Base-by-base conservation (phyloP, 208 protist species). In the Trypanosoma lewisi region DNA sequence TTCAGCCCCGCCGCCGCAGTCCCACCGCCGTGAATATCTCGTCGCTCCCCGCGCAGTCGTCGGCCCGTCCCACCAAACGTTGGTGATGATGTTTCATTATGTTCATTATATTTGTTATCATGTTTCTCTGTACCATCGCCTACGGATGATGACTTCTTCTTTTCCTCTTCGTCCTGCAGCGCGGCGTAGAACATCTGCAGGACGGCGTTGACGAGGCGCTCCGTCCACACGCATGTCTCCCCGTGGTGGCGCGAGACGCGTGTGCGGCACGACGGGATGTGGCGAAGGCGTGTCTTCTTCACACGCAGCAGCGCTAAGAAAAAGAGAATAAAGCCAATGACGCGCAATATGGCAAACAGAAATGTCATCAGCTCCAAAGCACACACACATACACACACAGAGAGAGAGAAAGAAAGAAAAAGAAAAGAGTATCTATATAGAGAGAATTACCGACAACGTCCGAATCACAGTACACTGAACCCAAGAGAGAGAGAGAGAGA, bases 241-340 rank as follows among this genome's bases (percentile, higher is more conserved):
- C 82, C 81, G 54, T 90, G 62, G 51, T 85, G 83, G 6, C 88
- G 80, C 0, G 88, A 77, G 30, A 95, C 86, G 63, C 85, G 80
- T 17, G 88, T 95, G 44, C 83, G 75, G 11, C 85, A 77, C 23
- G 77, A 80, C 0, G 88, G 88, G 21, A 85, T 63, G 64, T 95
- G 83, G 0, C 88, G 85, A 21, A 95, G 45, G 5, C 83, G 78
- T 14, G 70, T 78, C 53, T 89, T 83, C 39, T 83, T 85, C 25
- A 95, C 73, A 17, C 61, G 69, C 23, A 95, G 53, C 2, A 91
- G 70, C 8, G 59, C 70, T 4, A 63, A 16, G 25, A 82, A 67
- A 19, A 74, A 53, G 2, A 75, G 4, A 14, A 82, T 41, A 59
- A 82, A 82, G 4, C 70, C 31, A 1, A 63, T 37, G 21, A 82